Conservation (phyloP, 2,329 filamentous ascomycete genomes). For the Sclerotinia subarctica region DNA sequence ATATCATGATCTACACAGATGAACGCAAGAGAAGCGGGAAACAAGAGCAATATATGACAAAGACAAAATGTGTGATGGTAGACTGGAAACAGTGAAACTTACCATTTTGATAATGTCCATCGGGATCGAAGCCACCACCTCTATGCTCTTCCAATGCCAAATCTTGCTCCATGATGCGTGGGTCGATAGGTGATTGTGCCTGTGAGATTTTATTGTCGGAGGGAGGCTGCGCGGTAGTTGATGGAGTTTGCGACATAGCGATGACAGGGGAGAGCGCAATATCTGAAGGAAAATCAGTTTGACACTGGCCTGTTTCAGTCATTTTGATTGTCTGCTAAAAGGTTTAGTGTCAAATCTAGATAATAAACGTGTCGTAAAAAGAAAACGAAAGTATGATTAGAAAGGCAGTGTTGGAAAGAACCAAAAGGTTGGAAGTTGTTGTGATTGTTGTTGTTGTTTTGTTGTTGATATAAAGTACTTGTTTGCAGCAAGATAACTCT, state of each 20-base stretch:
- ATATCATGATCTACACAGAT: not conserved
- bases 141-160: not conserved
- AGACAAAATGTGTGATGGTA: not conserved
- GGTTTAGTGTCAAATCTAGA: not conserved
- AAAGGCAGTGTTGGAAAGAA: not conserved
- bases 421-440: not conserved
- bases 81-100: not conserved
- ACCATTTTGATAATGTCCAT: constrained; percentile 17
- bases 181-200: not conserved
- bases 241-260: not conserved
- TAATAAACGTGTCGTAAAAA: not conserved
- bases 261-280: not conserved
- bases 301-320: constrained; percentile 3
- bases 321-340: constrained; percentile 10
- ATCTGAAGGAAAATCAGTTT: not conserved
- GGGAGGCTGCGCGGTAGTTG: not conserved
- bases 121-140: constrained; percentile 2
- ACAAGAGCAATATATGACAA: not conserved
- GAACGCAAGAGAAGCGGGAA: not conserved
- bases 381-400: not conserved
- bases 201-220: not conserved
- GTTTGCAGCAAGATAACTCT: not conserved
- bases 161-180: not conserved
- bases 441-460: constrained; percentile 8
- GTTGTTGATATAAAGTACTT: constrained; percentile 2